Percentiles rank a stretch among this genome's conserved stretches.
Evolutionary conservation across 2,329 filamentous ascomycete species (phyloP).

Genomic region (Ascochyta clinopodiicola): DNA sequence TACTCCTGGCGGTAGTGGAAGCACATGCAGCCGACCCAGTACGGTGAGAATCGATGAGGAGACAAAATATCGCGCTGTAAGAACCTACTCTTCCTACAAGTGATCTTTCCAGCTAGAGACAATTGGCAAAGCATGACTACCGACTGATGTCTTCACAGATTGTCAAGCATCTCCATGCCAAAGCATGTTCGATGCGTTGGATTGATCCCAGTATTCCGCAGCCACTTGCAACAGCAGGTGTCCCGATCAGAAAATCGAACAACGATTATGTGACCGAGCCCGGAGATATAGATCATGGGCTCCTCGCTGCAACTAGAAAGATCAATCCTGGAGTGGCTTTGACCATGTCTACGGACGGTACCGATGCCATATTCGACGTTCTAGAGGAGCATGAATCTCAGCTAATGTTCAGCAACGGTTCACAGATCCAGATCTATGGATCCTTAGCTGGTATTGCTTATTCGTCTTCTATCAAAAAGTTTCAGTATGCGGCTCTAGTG

Average conservation of each 20-base stretch:
- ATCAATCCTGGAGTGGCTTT: constrained; percentile 57
- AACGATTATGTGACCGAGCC: constrained; percentile 70
- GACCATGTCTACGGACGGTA: constrained; percentile 59
- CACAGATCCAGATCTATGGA: constrained; percentile 77
- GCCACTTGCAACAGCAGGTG: constrained; percentile 59
- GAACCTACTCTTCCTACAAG: not conserved
- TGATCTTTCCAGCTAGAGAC: not conserved
- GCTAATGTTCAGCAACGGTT: constrained; percentile 68
- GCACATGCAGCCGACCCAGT: not conserved
- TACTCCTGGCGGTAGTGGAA: not conserved
- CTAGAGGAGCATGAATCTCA: constrained; percentile 53
- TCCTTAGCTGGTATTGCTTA: constrained; percentile 73
- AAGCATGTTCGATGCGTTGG: constrained; percentile 32
- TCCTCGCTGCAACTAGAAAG: constrained; percentile 53
- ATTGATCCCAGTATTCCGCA: constrained; percentile 22
- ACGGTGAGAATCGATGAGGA: not conserved
- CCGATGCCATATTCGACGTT: constrained; percentile 53
- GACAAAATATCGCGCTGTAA: not conserved
- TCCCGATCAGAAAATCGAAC: constrained; percentile 71
- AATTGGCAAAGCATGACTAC: not conserved
- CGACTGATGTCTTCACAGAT: constrained; percentile 24
- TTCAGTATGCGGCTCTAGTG: constrained; percentile 80
- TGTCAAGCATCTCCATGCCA: constrained; percentile 37
- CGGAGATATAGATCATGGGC: constrained; percentile 44
- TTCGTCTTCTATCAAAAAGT: constrained; percentile 74